phyloP scores from a whole-genome alignment of 2,329 filamentous ascomycete genomes.

The Botrytis fabae region DNA sequence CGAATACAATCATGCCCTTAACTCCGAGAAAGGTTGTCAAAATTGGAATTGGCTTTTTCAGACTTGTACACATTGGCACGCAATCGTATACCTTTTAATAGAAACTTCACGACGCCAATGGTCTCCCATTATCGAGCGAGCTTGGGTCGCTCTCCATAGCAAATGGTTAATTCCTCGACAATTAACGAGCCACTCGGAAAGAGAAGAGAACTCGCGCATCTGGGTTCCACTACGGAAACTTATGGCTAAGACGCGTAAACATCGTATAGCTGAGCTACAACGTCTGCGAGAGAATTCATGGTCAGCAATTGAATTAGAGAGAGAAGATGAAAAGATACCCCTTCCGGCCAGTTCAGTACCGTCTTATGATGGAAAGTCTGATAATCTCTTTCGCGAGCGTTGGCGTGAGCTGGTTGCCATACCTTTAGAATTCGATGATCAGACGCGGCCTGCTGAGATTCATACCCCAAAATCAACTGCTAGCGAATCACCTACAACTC shows the following conservation, averaged over 20 bases:
- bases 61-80: slow-evolving; percentile 46
- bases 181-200: slow-evolving; percentile 25
- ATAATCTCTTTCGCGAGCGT: slow-evolving; percentile 34
- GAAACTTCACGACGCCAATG: slow-evolving; percentile 41
- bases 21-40: slow-evolving; percentile 49
- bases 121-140: slow-evolving; percentile 42
- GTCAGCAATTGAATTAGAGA: slow-evolving; percentile 34
- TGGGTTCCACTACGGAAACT: slow-evolving; percentile 62
- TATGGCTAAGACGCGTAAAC: slow-evolving; percentile 53
- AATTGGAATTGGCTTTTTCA: slow-evolving; percentile 46
- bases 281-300: slow-evolving; percentile 38
- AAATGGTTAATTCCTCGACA: slow-evolving; percentile 28
- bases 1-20: slow-evolving; percentile 57
- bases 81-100: slow-evolving; percentile 43
- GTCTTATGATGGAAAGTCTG: slow-evolving; percentile 28
- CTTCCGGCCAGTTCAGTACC: slow-evolving; percentile 39
- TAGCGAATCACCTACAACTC: background rate
- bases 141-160: slow-evolving; percentile 43
- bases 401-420: slow-evolving; percentile 40
- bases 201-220: slow-evolving; percentile 51
- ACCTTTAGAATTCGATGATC: slow-evolving; percentile 1
- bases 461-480: background rate
- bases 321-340: slow-evolving; percentile 30
- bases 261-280: slow-evolving; percentile 41
- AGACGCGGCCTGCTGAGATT: background rate